Conservation (phyloP, 495 filamentous ascomycete genomes). For the Neurospora tetrasperma region DNA sequence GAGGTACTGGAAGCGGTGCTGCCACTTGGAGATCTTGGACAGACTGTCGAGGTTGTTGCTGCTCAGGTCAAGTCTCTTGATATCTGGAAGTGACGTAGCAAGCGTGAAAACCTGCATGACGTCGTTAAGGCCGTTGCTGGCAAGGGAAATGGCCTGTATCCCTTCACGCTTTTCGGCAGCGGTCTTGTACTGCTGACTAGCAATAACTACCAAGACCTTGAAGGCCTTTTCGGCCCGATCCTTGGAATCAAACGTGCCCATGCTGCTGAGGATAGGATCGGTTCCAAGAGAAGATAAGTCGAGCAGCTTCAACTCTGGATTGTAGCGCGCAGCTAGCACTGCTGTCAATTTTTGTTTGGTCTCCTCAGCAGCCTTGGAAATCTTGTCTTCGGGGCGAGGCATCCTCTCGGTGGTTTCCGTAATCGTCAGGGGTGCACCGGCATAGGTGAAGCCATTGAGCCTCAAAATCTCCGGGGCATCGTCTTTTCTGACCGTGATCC, state of each 20-base stretch:
- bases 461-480: conserved; percentile 49
- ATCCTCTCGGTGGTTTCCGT: conserved; percentile 22
- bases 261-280: conserved; percentile 54
- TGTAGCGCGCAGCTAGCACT: conserved; percentile 67
- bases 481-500: conserved; percentile 55
- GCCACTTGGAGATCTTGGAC: conserved; percentile 66
- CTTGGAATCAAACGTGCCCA: conserved; percentile 64
- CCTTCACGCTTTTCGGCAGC: conserved; percentile 56
- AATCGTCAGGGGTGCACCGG: conserved; percentile 50
- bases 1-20: conserved; percentile 61
- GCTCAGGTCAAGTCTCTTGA: conserved; percentile 78
- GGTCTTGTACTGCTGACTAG: conserved; percentile 58
- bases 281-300: conserved; percentile 64
- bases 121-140: conserved; percentile 62
- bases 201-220: conserved; percentile 75
- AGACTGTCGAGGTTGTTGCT: conserved; percentile 63
- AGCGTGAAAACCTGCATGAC: conserved; percentile 60
- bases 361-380: conserved; percentile 34
- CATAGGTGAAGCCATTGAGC: conserved; percentile 54
- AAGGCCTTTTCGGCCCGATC: conserved; percentile 80
- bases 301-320: conserved; percentile 56
- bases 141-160: conserved; percentile 66
- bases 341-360: conserved; percentile 31
- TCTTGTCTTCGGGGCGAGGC: conserved; percentile 14
- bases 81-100: conserved; percentile 62